Percentiles rank a stretch among this genome's conserved stretches.
phyloP scores from a whole-genome alignment of 495 filamentous ascomycete species.

The Sphaerosporella brunnea region DNA sequence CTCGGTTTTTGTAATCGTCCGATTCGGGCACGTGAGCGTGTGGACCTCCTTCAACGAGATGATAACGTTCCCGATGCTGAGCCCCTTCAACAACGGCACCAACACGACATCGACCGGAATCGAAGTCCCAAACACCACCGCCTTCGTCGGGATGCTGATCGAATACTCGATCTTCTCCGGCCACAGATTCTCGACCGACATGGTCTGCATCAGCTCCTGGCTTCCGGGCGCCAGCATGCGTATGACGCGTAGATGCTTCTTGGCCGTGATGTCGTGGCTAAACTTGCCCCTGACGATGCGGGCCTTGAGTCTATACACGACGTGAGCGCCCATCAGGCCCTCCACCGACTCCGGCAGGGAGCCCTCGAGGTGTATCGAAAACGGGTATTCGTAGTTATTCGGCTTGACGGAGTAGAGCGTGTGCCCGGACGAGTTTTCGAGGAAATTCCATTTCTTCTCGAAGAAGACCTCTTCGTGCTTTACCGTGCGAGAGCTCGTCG shows the following conservation, averaged over 20 bases:
- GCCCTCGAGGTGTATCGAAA: conserved; percentile 24
- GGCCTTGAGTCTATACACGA: conserved; percentile 78
- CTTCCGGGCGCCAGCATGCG: conserved; percentile 66
- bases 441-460: conserved; percentile 39
- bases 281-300: conserved; percentile 66
- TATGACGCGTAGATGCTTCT: conserved; percentile 70
- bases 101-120: conserved; percentile 66
- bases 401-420: conserved; percentile 30
- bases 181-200: conserved; percentile 91
- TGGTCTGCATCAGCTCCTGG: conserved; percentile 66
- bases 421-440: conserved; percentile 33
- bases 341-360: conserved; percentile 63
- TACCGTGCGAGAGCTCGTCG: conserved; percentile 7
- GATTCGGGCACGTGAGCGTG: conserved; percentile 39
- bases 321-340: conserved; percentile 58
- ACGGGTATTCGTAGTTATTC: conserved; percentile 83
- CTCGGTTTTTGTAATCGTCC: conserved; percentile 38
- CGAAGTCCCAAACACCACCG: conserved; percentile 71
- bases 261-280: conserved; percentile 56
- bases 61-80: conserved; percentile 58
- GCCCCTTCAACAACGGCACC: conserved; percentile 68
- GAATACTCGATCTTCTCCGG: conserved; percentile 86
- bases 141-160: conserved; percentile 73
- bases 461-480: conserved; percentile 39
- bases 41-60: conserved; percentile 62